Conservation (phyloP, 148 eudicot species). For the Vaccinium macrocarpon region DNA sequence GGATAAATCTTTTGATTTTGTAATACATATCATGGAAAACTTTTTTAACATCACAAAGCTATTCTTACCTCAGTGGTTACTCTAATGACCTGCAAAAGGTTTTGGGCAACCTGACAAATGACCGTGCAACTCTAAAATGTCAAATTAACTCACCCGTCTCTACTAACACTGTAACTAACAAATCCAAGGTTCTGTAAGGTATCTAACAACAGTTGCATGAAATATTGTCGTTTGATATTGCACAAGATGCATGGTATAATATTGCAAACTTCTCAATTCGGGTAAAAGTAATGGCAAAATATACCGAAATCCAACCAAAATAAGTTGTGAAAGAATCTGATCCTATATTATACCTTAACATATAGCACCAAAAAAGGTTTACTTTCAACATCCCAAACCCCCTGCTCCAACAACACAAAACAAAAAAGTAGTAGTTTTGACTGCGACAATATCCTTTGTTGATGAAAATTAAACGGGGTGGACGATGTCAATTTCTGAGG, state of each 20-base stretch:
- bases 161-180: too few species aligned
- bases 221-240: background rate
- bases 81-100: background rate
- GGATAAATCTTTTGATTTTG: too few species aligned
- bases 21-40: background rate
- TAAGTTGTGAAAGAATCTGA: background rate
- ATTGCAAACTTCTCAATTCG: background rate
- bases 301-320: background rate
- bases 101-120: background rate
- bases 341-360: too few species aligned
- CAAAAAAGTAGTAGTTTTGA: too few species aligned
- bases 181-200: background rate
- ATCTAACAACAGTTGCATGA: background rate
- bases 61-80: background rate
- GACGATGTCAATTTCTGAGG: too few species aligned
- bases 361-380: background rate
- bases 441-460: too few species aligned
- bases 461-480: too few species aligned
- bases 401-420: background rate
- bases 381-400: background rate
- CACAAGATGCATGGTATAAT: background rate
- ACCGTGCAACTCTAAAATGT: background rate
- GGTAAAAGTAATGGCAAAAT: background rate
- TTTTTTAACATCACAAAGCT: background rate
- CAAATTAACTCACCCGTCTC: background rate